Evolutionary conservation across 805 yeast species (phyloP), one percentile per base, ranked within the genome.

Genomic region (Dipodascopsis tothii): DNA sequence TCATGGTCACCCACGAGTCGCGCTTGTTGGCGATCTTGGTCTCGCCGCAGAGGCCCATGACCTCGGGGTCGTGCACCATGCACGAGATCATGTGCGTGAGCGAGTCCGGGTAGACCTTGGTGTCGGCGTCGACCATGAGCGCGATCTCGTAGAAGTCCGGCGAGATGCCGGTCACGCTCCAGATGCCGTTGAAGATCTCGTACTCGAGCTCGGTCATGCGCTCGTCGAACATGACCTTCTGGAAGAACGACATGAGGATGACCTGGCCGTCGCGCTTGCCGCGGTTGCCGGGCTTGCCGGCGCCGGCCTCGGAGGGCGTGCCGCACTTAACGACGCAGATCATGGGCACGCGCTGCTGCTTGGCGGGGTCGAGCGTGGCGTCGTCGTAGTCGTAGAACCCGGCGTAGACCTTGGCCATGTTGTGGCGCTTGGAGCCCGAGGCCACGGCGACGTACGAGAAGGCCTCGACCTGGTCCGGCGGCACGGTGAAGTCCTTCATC

Each of bases 181-280:
- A 85, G 17, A 88, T 81, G 28, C 74, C 74, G 40, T 72, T 72
- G 58, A 85, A 65, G 55, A 88, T 70, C 60, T 83, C 94, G 57
- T 75, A 84, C 57, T 88, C 96, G 46, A 88, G 73, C 50, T 80
- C 83, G 1, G 95, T 81, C 96, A 88, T 88, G 70, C 96, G 78
- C 63, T 88, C 96, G 62, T 86, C 88, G 63, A 85, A 86, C 52
- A 87, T 82, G 9, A 87, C 77, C 58, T 78, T 81, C 65, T 87
- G 95, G 56, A 88, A 72, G 63, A 87, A 87, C 0, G 90, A 77
- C 96, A 88, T 88, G 56, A 88, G 68, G 50, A 88, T 80, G 44
- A 88, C 81, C 63, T 88, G 96, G 20, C 96, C 84, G 61, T 88
- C 96, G 68, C 96, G 81, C 64, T 88, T 88, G 66, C 96, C 96